A percentile compares a stretch with the other conserved stretches of the same genome.
Conservation (phyloP, 2,329 filamentous ascomycete genomes). For the Cercospora nicotianae region DNA sequence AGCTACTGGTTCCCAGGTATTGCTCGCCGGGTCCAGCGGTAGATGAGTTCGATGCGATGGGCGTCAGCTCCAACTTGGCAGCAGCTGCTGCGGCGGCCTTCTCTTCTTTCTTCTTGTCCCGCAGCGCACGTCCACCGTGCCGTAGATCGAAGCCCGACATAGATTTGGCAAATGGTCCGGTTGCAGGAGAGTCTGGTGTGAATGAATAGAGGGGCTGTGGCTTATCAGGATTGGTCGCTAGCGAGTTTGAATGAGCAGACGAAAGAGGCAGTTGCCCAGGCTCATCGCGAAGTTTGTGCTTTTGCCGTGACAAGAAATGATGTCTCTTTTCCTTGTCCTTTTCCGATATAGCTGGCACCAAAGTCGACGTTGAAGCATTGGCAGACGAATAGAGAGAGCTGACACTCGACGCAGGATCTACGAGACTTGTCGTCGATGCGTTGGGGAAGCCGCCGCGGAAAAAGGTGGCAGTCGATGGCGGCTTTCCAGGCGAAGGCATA, state of each 20-base stretch:
- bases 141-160: constrained; percentile 78
- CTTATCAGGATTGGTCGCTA: constrained; percentile 71
- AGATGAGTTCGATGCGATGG: constrained; percentile 37
- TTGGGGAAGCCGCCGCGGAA: constrained; percentile 63
- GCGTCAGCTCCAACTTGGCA: constrained; percentile 36
- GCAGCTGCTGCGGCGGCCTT: constrained; percentile 47
- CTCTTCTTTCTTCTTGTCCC: constrained; percentile 68
- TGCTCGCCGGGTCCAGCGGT: constrained; percentile 29
- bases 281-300: constrained; percentile 72
- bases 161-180: constrained; percentile 73
- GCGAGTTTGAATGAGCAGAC: constrained; percentile 74
- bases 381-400: constrained; percentile 69
- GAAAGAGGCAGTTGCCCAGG: constrained; percentile 67
- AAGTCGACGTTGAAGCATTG: constrained; percentile 76
- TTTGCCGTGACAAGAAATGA: constrained; percentile 75
- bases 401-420: constrained; percentile 57
- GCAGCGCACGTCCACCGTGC: constrained; percentile 71
- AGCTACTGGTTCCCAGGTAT: constrained; percentile 32
- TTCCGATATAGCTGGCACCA: constrained; percentile 60
- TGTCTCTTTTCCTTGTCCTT: constrained; percentile 77
- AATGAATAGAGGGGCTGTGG: constrained; percentile 79
- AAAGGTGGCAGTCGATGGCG: constrained; percentile 56
- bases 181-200: constrained; percentile 70
- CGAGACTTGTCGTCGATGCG: constrained; percentile 69
- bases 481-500: constrained; percentile 62